These are phyloP conservation scores for Globisporangium yorkense DNA, from an alignment of 352 stramenopile species.

Conservation along the genomic window DNA sequence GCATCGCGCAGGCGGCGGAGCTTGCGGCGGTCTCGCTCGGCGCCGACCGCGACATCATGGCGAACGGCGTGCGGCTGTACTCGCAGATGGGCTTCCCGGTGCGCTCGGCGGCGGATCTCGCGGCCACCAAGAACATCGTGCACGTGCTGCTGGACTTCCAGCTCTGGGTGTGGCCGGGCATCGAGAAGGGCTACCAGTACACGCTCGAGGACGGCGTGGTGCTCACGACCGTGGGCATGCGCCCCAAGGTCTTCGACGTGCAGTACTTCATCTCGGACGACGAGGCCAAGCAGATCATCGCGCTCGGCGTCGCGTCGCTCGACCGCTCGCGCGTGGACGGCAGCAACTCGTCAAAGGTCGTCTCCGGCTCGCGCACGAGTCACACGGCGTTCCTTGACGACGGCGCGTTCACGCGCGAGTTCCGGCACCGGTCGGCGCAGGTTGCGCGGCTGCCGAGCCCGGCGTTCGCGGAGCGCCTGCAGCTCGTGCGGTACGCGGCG, in stretches of 20 bases:
- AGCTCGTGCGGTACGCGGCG: conserved; percentile 71
- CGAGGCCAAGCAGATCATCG: conserved; percentile 57
- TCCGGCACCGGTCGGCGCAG: conserved; percentile 50
- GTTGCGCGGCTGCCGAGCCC: conserved; percentile 66
- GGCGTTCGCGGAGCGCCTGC: conserved; percentile 60
- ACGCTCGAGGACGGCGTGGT: conserved; percentile 60
- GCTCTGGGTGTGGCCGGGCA: conserved; percentile 74
- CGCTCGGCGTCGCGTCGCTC: conserved; percentile 38
- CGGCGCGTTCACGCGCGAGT: conserved; percentile 62
- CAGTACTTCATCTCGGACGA: conserved; percentile 52
- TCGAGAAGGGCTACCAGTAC: conserved; percentile 72
- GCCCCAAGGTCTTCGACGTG: conserved; percentile 73
- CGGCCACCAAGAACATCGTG: conserved; percentile 46
- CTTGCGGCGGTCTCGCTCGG: conserved; percentile 52
- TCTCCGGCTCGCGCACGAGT: conserved; percentile 62
- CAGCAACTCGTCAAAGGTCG: conserved; percentile 52
- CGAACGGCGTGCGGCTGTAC: conserved; percentile 70
- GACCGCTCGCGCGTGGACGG: conserved; percentile 70
- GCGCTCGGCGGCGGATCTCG: conserved; percentile 38
- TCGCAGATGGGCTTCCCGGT: conserved; percentile 61
- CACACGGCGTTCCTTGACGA: conserved; percentile 78
- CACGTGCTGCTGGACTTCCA: conserved; percentile 82
- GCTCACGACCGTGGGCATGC: conserved; percentile 61
- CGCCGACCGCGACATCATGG: conserved; percentile 56
- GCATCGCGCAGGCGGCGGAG: conserved; percentile 34